phyloP scores from a whole-genome alignment of 73 alveolate genomes.

The Tetrahymena malaccensis region DNA sequence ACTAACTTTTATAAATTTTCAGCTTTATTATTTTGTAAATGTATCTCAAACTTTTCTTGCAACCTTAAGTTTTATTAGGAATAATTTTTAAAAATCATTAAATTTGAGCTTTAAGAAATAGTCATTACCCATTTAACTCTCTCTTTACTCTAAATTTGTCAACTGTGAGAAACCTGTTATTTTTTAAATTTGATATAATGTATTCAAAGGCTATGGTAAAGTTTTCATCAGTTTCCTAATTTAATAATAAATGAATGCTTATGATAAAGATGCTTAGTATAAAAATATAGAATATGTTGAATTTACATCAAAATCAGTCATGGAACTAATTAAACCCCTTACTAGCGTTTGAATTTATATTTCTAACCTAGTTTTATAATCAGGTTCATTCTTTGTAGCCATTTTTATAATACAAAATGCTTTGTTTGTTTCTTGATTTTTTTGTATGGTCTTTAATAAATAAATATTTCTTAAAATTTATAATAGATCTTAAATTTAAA shows the following conservation, averaged over 20 bases:
- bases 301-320: not conserved
- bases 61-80: not conserved
- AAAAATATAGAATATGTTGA: not conserved
- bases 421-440: not conserved
- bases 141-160: not conserved
- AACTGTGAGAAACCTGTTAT: not conserved
- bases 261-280: not conserved
- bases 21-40: not conserved
- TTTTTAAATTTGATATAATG: not conserved
- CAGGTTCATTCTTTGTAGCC: not conserved
- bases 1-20: not conserved
- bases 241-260: not conserved
- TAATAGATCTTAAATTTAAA: not conserved
- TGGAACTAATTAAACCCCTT: not conserved
- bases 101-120: not conserved
- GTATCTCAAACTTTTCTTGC: not conserved
- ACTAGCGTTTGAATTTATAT: not conserved
- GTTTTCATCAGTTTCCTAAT: not conserved
- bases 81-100: too few relatives aligned
- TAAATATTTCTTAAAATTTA: not conserved
- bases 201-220: not conserved
- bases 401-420: not conserved
- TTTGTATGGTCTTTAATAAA: not conserved
- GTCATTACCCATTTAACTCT: not conserved
- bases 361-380: not conserved